Evolutionary conservation across 2,329 filamentous ascomycete genomes (phyloP), one percentile per base, ranked within the genome.

Genomic region (Mycosphaerella sp.): DNA sequence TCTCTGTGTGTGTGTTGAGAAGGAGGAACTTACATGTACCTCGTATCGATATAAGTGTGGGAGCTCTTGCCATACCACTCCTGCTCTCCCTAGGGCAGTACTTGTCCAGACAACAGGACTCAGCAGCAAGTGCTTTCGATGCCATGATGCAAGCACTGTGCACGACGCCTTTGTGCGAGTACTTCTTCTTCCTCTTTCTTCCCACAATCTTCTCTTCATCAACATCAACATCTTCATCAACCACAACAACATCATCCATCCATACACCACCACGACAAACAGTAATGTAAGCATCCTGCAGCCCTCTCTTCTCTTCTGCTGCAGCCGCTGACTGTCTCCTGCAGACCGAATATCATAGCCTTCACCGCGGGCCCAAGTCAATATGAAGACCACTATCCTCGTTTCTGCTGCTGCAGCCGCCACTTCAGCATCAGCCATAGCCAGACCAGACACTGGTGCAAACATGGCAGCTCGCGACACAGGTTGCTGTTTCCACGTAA

Each of bases 401-500:
- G 10, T 12, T 10, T 9, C 13, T 34, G 30, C 30, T n/a, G 30
- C 30, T 12, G 30, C 30, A 6, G 13, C 30, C 4, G 30, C 36
- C 8, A 9, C 17, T 9, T 39, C 14, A 9, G 8, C 12, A 8
- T 16, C 14, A 2, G 36, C n/a, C 8, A 39, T 16, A n/a, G 36
- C 36, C 12, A 17, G 41, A 14, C 34, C 44, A n/a, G n/a, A n/a
- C n/a, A n/a, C n/a, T n/a, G n/a, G n/a, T n/a, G n/a, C n/a, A 18
- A 28, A 40, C 12, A 16, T 41, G 27, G 44, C 17, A 8, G 28
- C 28, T 28, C 40, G 43, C 9, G 10, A 32, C 6, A 30, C 16
- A 4, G 40, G 37, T n/a, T 61, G 79, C 61, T 75, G 74, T 56
- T 82, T 84, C 66, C 69, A 73, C 52, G 62, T 84, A 32, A 72